A percentile compares a stretch with the other conserved stretches of the same genome.
Conservation (phyloP, 2,329 filamentous ascomycete genomes). For the Colletotrichum tropicale region DNA sequence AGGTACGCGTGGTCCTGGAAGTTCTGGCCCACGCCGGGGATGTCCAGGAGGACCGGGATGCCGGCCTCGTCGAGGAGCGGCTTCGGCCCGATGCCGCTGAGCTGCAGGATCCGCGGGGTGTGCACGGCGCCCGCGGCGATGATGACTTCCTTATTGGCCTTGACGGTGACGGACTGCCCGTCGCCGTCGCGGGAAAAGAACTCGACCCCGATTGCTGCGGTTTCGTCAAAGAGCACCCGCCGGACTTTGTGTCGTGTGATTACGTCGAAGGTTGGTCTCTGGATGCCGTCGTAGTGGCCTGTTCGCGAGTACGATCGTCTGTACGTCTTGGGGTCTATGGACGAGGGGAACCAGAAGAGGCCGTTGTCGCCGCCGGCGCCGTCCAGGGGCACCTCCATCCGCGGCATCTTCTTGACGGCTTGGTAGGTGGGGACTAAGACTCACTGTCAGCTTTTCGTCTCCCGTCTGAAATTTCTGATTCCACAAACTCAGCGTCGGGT, state of each 20-base stretch:
- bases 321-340: constrained; percentile 22
- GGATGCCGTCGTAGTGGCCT: constrained; percentile 24
- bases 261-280: constrained; percentile 26
- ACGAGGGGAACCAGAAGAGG: constrained; percentile 27
- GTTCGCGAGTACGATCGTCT: constrained; percentile 28
- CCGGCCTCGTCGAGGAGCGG: constrained; percentile 35
- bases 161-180: constrained; percentile 14
- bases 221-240: constrained; percentile 20
- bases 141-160: constrained; percentile 36
- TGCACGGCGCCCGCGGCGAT: constrained; percentile 38
- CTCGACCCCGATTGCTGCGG: constrained; percentile 28
- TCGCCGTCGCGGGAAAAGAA: constrained; percentile 21
- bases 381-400: constrained; percentile 25
- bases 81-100: constrained; percentile 46
- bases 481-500: constrained; percentile 14
- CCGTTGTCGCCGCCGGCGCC: constrained; percentile 27
- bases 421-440: constrained; percentile 19
- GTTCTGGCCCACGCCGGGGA: constrained; percentile 49
- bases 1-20: constrained; percentile 41
- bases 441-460: neutral
- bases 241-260: constrained; percentile 24
- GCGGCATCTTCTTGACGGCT: constrained; percentile 26
- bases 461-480: neutral
- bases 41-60: constrained; percentile 41
- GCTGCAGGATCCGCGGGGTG: constrained; percentile 45